Evolutionary conservation across 2,329 filamentous ascomycete genomes (phyloP).

Genomic region (Stylonectria norvegica): DNA sequence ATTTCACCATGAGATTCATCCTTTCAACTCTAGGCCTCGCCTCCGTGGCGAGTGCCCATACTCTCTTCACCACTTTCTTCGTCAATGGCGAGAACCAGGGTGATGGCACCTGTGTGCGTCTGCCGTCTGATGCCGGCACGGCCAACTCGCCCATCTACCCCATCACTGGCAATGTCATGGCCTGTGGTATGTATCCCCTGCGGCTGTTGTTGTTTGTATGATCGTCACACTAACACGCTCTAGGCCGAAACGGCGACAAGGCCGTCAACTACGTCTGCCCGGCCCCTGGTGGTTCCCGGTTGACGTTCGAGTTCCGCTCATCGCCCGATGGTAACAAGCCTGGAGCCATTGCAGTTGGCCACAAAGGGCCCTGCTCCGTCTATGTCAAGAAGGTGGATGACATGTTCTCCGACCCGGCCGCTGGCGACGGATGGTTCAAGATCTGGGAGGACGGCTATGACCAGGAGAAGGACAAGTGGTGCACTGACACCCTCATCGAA

Average conservation of each 20-base stretch:
- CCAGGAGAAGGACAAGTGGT: slow-evolving; percentile 55
- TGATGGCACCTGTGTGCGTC: slow-evolving; percentile 68
- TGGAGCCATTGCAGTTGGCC: slow-evolving; percentile 56
- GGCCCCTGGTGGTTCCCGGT: slow-evolving; percentile 47
- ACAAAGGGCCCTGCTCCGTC: slow-evolving; percentile 67
- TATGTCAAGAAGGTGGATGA: slow-evolving; percentile 68
- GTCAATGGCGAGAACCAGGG: slow-evolving; percentile 63
- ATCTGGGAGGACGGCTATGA: slow-evolving; percentile 69
- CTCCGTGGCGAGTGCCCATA: slow-evolving; percentile 50
- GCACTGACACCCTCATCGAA: slow-evolving; percentile 64
- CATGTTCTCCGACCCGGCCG: slow-evolving; percentile 49
- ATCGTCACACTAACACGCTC: slow-evolving; percentile 5
- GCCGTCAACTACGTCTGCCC: slow-evolving; percentile 49
- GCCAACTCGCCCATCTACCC: slow-evolving; percentile 57
- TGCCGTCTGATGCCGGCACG: slow-evolving; percentile 51
- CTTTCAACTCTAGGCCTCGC: slow-evolving; percentile 35
- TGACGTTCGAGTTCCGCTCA: slow-evolving; percentile 65
- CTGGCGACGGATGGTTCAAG: slow-evolving; percentile 74
- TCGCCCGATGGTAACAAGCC: slow-evolving; percentile 54
- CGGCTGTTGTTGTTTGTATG: neutral
- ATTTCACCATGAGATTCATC: slow-evolving; percentile 37
- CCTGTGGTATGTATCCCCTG: slow-evolving; percentile 62
- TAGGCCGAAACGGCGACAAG: slow-evolving; percentile 43
- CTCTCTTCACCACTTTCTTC: slow-evolving; percentile 61
- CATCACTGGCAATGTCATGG: slow-evolving; percentile 60